Percentiles rank a stretch among this genome's conserved stretches.
These are phyloP conservation scores for Colletotrichum scovillei DNA, from an alignment of 2,329 filamentous ascomycete genomes.

Conservation along the genomic window DNA sequence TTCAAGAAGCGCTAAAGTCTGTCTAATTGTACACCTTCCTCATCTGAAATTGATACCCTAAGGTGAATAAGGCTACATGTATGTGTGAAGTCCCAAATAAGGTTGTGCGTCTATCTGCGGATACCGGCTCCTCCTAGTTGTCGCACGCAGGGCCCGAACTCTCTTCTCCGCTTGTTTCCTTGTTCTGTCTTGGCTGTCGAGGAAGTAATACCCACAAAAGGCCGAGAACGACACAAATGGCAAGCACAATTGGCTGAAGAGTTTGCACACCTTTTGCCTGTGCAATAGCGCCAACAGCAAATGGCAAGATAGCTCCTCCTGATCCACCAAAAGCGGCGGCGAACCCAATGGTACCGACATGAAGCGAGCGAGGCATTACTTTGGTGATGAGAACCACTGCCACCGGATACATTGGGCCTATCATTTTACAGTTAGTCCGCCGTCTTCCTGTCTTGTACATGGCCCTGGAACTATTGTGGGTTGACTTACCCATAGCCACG, in stretches of 20 bases:
- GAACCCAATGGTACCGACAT: constrained; percentile 85
- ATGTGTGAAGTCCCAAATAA: not conserved
- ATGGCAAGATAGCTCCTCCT: constrained; percentile 74
- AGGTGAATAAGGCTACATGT: not conserved
- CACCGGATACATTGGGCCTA: constrained; percentile 81
- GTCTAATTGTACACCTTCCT: not conserved
- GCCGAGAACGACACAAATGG: constrained; percentile 57
- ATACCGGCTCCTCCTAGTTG: not conserved
- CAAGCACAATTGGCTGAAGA: constrained; percentile 66
- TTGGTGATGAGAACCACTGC: constrained; percentile 80
- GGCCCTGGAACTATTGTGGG: constrained; percentile 48
- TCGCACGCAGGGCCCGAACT: not conserved
- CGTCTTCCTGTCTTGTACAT: not conserved
- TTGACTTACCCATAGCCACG: not conserved
- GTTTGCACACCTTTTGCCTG: constrained; percentile 65
- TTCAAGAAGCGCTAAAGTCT: no score
- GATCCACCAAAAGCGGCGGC: constrained; percentile 80
- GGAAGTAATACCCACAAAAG: constrained; percentile 53
- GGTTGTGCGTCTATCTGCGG: not conserved
- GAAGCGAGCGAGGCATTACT: constrained; percentile 76
- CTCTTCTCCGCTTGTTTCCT: not conserved
- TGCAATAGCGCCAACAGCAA: constrained; percentile 77
- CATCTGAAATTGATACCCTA: not conserved
- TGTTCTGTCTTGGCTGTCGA: not conserved
- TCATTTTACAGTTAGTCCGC: not conserved